Conservation (phyloP, 2,329 filamentous ascomycete species). For the Fusarium subtropicale region DNA sequence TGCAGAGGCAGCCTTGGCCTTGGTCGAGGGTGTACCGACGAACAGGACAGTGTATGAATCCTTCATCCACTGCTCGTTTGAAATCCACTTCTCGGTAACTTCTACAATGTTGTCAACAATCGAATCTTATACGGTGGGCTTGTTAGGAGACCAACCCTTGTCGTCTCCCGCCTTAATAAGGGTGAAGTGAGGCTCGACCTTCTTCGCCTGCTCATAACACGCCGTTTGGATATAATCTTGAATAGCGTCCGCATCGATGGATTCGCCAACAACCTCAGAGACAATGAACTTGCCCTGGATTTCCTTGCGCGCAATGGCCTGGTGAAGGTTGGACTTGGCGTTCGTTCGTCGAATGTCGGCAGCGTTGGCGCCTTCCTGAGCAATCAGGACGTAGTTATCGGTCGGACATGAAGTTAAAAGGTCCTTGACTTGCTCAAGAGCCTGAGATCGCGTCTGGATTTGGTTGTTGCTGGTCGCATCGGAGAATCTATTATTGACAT, state of each 20-base stretch:
- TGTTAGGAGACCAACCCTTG: conserved; percentile 56
- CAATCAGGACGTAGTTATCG: conserved; percentile 79
- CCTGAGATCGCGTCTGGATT: conserved; percentile 62
- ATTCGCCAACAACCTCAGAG: conserved; percentile 67
- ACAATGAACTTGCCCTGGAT: conserved; percentile 60
- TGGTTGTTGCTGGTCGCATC: conserved; percentile 53
- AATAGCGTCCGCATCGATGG: conserved; percentile 57
- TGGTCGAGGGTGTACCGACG: conserved; percentile 67
- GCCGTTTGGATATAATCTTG: conserved; percentile 58
- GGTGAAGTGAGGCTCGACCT: conserved; percentile 55
- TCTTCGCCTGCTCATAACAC: conserved; percentile 57
- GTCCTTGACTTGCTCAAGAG: conserved; percentile 57
- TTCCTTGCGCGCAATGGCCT: conserved; percentile 52
- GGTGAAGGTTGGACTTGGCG: conserved; percentile 65
- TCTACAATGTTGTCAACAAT: conserved; percentile 26
- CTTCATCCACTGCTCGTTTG: conserved; percentile 29
- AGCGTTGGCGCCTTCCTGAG: conserved; percentile 79
- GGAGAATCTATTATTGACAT: conserved; percentile 49
- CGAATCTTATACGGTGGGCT: not conserved
- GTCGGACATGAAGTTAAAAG: conserved; percentile 77
- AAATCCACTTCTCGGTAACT: conserved; percentile 17
- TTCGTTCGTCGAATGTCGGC: conserved; percentile 70
- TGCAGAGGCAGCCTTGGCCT: conserved; percentile 11
- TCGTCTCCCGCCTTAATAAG: conserved; percentile 56
- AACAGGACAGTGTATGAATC: conserved; percentile 80